Evolutionary conservation across 2,329 filamentous ascomycete genomes (phyloP).

Genomic region (Diaporthe amygdali): DNA sequence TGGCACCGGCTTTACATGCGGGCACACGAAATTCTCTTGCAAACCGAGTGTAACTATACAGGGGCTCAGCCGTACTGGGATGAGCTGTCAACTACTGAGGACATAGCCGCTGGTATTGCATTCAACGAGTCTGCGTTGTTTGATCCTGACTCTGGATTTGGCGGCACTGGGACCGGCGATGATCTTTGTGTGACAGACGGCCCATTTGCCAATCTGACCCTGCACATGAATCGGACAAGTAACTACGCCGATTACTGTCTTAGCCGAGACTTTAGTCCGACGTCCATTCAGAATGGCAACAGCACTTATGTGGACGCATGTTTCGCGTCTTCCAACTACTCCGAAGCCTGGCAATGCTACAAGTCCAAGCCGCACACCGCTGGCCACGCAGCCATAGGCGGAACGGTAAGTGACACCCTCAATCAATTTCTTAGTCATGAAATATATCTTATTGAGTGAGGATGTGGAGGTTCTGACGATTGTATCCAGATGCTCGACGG

Average conservation of each 20-base stretch:
- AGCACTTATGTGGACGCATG: neutral
- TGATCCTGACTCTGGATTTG: conserved; percentile 37
- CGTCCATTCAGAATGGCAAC: neutral
- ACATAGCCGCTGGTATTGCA: neutral
- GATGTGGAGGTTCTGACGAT: neutral
- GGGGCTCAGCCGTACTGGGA: conserved; percentile 40
- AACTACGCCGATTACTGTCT: neutral
- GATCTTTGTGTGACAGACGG: conserved; percentile 37
- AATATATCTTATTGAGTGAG: neutral
- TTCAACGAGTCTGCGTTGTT: conserved; percentile 32
- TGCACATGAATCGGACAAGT: conserved; percentile 28
- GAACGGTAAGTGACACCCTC: neutral
- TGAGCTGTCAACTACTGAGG: conserved; percentile 35
- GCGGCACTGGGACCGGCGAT: conserved; percentile 34
- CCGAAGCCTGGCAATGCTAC: conserved; percentile 25
- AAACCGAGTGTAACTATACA: conserved; percentile 35
- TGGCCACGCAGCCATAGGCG: conserved; percentile 30
- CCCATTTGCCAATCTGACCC: conserved; percentile 38
- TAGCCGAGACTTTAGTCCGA: neutral
- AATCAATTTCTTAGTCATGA: neutral
- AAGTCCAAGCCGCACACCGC: conserved; percentile 28
- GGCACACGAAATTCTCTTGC: conserved; percentile 37
- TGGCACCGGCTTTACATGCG: conserved; percentile 41
- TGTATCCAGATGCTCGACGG: conserved; percentile 28
- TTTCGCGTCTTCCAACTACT: conserved; percentile 17